Percentiles rank a stretch among this genome's conserved stretches.
These are phyloP conservation scores for Hypoxylon sp. DNA, from an alignment of 2,329 filamentous ascomycete genomes.

Conservation along the genomic window DNA sequence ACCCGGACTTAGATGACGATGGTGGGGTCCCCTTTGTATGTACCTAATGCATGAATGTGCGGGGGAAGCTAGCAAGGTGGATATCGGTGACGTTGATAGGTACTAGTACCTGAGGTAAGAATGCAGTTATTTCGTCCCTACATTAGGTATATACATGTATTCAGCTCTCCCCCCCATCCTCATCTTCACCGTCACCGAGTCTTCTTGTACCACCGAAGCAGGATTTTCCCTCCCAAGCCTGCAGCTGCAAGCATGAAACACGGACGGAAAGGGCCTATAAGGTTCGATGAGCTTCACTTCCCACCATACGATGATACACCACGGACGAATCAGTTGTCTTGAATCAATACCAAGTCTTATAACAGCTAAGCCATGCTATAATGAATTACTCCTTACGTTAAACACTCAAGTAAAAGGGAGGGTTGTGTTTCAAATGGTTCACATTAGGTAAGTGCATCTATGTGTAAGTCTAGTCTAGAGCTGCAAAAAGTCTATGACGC, in stretches of 20 bases:
- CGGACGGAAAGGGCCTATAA: constrained; percentile 27
- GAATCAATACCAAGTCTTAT: neutral
- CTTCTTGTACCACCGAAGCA: constrained; percentile 29
- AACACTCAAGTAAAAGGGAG: neutral
- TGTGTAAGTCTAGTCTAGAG: constrained; percentile 6
- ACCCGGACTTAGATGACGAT: constrained; percentile 36
- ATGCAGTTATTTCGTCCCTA: constrained; percentile 15
- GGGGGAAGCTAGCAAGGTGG: constrained; percentile 37
- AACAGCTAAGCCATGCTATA: constrained; percentile 1
- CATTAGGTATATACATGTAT: neutral
- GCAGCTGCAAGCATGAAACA: constrained; percentile 42
- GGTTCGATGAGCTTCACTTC: constrained; percentile 3
- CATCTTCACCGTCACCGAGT: constrained; percentile 24
- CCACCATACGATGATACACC: neutral
- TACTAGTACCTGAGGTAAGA: constrained; percentile 29
- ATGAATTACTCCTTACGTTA: constrained; percentile 9
- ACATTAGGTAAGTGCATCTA: constrained; percentile 25
- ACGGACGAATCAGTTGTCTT: constrained; percentile 27
- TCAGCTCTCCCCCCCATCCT: neutral
- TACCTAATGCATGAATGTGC: constrained; percentile 30
- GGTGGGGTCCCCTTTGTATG: constrained; percentile 28
- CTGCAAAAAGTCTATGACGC: constrained; percentile 39
- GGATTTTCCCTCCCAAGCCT: constrained; percentile 34
- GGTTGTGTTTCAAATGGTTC: constrained; percentile 10
- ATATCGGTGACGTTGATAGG: constrained; percentile 32